Base-by-base conservation (phyloP, 371 early-diverging fungal genomes). In the Coemansia sp. region DNA sequence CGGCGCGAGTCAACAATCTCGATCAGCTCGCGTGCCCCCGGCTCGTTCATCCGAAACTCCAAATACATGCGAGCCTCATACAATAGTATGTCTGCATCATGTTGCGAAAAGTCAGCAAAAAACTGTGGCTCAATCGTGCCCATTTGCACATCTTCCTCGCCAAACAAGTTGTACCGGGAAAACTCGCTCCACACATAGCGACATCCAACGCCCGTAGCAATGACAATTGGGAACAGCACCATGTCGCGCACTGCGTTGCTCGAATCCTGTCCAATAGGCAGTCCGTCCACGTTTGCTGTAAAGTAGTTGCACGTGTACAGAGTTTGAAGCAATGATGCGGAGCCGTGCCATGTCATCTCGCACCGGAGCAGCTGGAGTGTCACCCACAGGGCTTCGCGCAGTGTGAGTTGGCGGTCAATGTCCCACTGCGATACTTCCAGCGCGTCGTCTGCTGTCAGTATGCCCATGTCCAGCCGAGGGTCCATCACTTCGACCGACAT, bases 401-500 rank as follows among this genome's bases (percentile, higher is more conserved):
- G 44, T 7, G 60, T 61, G 21, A 80, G 59, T 16, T 0, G 3
- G 7, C 68, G 48, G 12, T 47, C 33, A 0, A 75, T 39, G 56
- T 72, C 75, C 73, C 73, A 77, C 4, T 58, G 60, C 12, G 59
- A 55, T n/a, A 65, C 72, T 55, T 68, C 68, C 2, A 21, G 58
- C 2, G 37, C 16, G 66, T 72, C 65, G 7, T 50, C 60, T 1
- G 37, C 37, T 0, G 60, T 55, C 20, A 66, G 59, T 66, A 80
- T 64, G 42, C 80, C 80, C 71, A 67, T 80, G 67, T 80, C 80
- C 37, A 80, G 63, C 26, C 71, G 74, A 12, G 78, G 57, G 57
- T 80, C 67, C 80, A 80, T 80, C 12, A 80, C 75, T 21, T 80
- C 71, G 5, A 79, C 30, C 33, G 80, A 69, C 1, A 68, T 66